Conservation (phyloP, 495 filamentous ascomycete species). For the Lophiostoma macrostomum region DNA sequence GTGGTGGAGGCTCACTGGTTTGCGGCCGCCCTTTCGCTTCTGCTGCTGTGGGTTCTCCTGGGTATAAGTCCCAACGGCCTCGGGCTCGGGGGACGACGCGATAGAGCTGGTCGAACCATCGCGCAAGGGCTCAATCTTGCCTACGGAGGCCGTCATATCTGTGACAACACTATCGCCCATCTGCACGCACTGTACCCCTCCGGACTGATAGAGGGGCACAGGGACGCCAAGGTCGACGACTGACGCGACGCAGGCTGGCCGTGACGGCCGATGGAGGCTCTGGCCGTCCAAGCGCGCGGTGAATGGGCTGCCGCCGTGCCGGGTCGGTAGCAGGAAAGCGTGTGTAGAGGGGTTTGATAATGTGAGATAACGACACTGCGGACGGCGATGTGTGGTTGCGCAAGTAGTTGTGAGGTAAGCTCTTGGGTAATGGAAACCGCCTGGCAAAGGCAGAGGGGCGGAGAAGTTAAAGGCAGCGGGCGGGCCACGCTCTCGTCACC, state of each 20-base stretch:
- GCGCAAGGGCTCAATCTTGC: slow-evolving; percentile 35
- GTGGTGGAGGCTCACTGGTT: slow-evolving; percentile 68
- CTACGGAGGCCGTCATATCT: slow-evolving; percentile 38
- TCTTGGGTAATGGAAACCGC: slow-evolving; percentile 43
- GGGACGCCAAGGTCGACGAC: slow-evolving; percentile 31
- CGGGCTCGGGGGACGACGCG: slow-evolving; percentile 52
- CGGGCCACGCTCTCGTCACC: slow-evolving; percentile 18
- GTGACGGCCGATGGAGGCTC: slow-evolving; percentile 19
- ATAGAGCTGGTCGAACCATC: slow-evolving; percentile 42
- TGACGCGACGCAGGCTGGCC: slow-evolving; percentile 29
- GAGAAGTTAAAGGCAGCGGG: slow-evolving; percentile 29
- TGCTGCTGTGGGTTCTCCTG: slow-evolving; percentile 62
- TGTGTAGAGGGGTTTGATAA: slow-evolving; percentile 33
- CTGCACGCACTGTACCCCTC: slow-evolving; percentile 38
- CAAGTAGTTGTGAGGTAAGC: slow-evolving; percentile 39
- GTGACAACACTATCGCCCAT: slow-evolving; percentile 36
- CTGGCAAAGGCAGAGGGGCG: slow-evolving; percentile 21
- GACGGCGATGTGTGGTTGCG: slow-evolving; percentile 27
- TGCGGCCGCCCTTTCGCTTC: slow-evolving; percentile 95
- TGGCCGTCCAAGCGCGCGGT: slow-evolving; percentile 32
- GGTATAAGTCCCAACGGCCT: slow-evolving; percentile 50
- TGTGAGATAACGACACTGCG: slow-evolving; percentile 29
- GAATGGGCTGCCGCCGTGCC: slow-evolving; percentile 11
- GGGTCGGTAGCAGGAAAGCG: slow-evolving; percentile 18
- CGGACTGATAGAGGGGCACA: slow-evolving; percentile 30